These are phyloP conservation scores for Kodamaea plutei DNA, from an alignment of 1,139 yeast genomes.

Conservation along the genomic window DNA sequence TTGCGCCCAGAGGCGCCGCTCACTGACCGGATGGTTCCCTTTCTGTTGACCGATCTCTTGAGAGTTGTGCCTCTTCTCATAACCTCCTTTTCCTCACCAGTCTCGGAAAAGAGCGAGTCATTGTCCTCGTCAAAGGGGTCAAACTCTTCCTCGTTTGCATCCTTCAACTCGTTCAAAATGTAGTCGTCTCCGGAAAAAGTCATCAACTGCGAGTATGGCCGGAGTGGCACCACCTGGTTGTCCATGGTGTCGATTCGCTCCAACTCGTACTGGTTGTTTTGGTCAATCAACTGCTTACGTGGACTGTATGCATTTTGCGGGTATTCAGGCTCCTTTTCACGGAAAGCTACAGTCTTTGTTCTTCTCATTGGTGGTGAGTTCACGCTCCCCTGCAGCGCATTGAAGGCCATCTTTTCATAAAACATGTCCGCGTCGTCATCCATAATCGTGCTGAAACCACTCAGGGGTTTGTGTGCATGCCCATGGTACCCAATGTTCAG, in stretches of 20 bases:
- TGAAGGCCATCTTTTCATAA: slow-evolving; percentile 14
- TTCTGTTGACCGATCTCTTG: slow-evolving; percentile 20
- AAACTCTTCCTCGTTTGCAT: slow-evolving; percentile 32
- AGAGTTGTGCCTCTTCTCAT: slow-evolving; percentile 34
- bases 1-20: slow-evolving; percentile 5
- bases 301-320: slow-evolving; percentile 32
- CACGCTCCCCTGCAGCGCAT: slow-evolving; percentile 8
- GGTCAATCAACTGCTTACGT: slow-evolving; percentile 19
- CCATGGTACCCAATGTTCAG: slow-evolving; percentile 2
- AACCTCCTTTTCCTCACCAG: slow-evolving; percentile 40
- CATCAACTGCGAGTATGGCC: slow-evolving; percentile 22
- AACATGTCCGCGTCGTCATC: slow-evolving; percentile 19
- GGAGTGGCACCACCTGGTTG: slow-evolving; percentile 12
- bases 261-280: slow-evolving; percentile 21
- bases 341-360: slow-evolving; percentile 31
- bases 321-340: slow-evolving; percentile 34
- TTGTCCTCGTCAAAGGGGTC: slow-evolving; percentile 45
- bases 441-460: slow-evolving; percentile 2
- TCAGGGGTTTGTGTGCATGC: slow-evolving; percentile 3
- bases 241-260: slow-evolving; percentile 19
- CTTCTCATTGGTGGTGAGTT: slow-evolving; percentile 12
- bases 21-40: slow-evolving; percentile 9
- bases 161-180: slow-evolving; percentile 39
- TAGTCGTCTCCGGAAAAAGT: slow-evolving; percentile 40
- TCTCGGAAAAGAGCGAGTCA: slow-evolving; percentile 41